These are phyloP conservation scores for Phaeosphaeria sp. DNA, from an alignment of 2,329 filamentous ascomycete species.

Conservation along the genomic window DNA sequence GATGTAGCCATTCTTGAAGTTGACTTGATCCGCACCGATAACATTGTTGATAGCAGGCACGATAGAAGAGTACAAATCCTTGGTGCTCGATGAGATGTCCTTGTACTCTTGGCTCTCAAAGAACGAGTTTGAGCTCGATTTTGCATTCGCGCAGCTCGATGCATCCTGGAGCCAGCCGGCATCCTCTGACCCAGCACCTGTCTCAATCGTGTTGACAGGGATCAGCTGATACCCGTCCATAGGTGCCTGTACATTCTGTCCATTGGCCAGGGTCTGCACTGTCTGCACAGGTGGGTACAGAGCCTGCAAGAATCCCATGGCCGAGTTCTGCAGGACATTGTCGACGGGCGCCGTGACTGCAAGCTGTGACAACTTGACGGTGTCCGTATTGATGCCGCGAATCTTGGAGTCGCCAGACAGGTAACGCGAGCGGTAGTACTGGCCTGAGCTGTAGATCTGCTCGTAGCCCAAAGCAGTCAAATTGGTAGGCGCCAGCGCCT, in stretches of 20 bases:
- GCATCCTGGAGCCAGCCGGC: slow-evolving; percentile 65
- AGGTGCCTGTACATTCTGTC: slow-evolving; percentile 69
- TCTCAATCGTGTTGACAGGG: slow-evolving; percentile 68
- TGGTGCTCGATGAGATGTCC: slow-evolving; percentile 55
- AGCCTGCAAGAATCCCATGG: slow-evolving; percentile 80
- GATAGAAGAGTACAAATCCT: slow-evolving; percentile 61
- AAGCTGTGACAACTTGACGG: slow-evolving; percentile 74
- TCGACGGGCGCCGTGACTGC: slow-evolving; percentile 75
- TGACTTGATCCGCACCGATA: slow-evolving; percentile 57
- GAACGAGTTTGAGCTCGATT: slow-evolving; percentile 65
- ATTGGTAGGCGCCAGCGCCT: slow-evolving; percentile 71
- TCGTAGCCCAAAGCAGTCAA: slow-evolving; percentile 81
- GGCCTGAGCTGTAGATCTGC: slow-evolving; percentile 74
- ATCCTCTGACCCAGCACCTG: slow-evolving; percentile 65
- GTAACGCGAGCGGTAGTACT: slow-evolving; percentile 79
- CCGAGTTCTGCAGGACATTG: slow-evolving; percentile 80
- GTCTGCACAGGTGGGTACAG: slow-evolving; percentile 76
- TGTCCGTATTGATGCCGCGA: slow-evolving; percentile 67
- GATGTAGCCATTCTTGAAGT: slow-evolving; percentile 68
- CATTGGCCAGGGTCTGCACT: slow-evolving; percentile 72
- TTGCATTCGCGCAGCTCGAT: slow-evolving; percentile 62
- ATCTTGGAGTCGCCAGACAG: slow-evolving; percentile 70
- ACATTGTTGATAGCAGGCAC: slow-evolving; percentile 60
- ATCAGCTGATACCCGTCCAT: slow-evolving; percentile 85
- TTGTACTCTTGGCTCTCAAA: slow-evolving; percentile 60